Percentiles rank a stretch among this genome's conserved stretches.
These are phyloP conservation scores for Spergularia marina DNA, from an alignment of 148 eudicot species.

Conservation along the genomic window DNA sequence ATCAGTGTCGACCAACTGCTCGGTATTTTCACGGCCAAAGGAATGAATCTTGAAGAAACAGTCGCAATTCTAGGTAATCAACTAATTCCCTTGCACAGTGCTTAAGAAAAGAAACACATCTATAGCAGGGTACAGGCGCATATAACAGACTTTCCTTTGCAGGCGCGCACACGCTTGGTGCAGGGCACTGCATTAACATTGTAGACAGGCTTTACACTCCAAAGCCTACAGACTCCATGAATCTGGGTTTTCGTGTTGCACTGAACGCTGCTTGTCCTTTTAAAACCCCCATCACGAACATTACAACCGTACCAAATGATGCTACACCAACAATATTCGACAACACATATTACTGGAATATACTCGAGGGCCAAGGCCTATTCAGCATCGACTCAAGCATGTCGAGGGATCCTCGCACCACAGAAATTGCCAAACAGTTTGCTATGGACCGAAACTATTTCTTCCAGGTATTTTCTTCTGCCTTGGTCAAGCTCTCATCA, in stretches of 20 bases:
- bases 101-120: too few relatives aligned
- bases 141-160: neutral
- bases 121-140: neutral
- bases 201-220: conserved; percentile 29
- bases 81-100: too few relatives aligned
- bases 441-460: conserved; percentile 35
- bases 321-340: conserved; percentile 42
- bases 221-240: conserved; percentile 20
- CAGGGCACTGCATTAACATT: conserved; percentile 51
- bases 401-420: conserved; percentile 39
- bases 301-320: conserved; percentile 38
- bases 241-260: conserved; percentile 18
- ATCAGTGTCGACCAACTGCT: conserved; percentile 37
- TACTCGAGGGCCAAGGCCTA: conserved; percentile 37
- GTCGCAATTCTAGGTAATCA: conserved; percentile 55
- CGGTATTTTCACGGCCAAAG: conserved; percentile 38
- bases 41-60: conserved; percentile 47
- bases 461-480: conserved; percentile 50
- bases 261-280: conserved; percentile 38
- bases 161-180: conserved; percentile 64
- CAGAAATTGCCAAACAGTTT: conserved; percentile 29
- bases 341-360: conserved; percentile 38
- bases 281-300: conserved; percentile 22
- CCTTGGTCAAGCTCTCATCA: conserved; percentile 48
- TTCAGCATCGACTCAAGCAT: conserved; percentile 42